Evolutionary conservation across 2,329 filamentous ascomycete species (phyloP).

Genomic region (Fusarium compactum): DNA sequence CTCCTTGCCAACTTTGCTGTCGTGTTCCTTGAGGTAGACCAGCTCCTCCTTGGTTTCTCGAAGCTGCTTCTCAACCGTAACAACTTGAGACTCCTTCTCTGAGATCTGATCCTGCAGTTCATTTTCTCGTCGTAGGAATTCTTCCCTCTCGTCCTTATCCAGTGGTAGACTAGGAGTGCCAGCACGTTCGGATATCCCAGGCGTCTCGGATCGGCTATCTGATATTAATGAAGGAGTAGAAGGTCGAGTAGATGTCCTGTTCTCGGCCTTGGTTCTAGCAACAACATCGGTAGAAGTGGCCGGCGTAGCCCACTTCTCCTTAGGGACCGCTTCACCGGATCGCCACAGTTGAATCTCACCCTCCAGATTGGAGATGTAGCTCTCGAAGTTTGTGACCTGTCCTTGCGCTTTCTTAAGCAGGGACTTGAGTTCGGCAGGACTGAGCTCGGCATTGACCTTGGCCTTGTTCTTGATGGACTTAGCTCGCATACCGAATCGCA

Average conservation of each 20-base stretch:
- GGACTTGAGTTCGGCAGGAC: constrained; percentile 92
- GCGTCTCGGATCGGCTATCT: constrained; percentile 73
- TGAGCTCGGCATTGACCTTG: constrained; percentile 98
- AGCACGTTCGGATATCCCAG: constrained; percentile 79
- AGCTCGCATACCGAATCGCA: constrained; percentile 94
- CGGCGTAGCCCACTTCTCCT: constrained; percentile 85
- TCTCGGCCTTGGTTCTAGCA: constrained; percentile 56
- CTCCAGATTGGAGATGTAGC: constrained; percentile 85
- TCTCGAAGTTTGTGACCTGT: constrained; percentile 89
- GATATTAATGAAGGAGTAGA: constrained; percentile 64
- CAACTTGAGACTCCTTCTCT: constrained; percentile 88
- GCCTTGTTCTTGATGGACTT: constrained; percentile 99
- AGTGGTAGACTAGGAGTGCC: constrained; percentile 88
- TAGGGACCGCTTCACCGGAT: constrained; percentile 86
- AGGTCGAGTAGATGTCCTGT: constrained; percentile 60
- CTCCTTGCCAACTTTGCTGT: constrained; percentile 84
- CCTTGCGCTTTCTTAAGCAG: constrained; percentile 92
- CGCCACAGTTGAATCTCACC: constrained; percentile 90
- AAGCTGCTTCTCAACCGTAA: constrained; percentile 81
- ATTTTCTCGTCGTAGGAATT: constrained; percentile 94
- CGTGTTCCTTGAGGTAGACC: constrained; percentile 84
- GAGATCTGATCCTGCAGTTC: constrained; percentile 96
- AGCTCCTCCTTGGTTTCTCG: constrained; percentile 90
- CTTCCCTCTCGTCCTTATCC: constrained; percentile 96
- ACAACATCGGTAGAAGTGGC: constrained; percentile 65